phyloP scores from a whole-genome alignment of 78 protist genomes.

The Blattamonas nauphoetae region DNA sequence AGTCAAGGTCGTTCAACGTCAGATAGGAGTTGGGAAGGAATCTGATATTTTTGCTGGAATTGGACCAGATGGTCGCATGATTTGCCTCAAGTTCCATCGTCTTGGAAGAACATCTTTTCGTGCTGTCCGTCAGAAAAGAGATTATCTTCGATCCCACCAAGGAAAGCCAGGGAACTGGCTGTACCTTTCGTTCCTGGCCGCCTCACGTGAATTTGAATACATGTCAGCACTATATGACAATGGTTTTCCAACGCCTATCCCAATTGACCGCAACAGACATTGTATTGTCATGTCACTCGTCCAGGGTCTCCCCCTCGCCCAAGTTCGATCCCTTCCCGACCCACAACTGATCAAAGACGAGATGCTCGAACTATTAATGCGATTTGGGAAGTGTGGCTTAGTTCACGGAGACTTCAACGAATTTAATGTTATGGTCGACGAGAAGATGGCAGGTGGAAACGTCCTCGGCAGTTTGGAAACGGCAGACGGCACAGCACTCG shows the following conservation, averaged over 20 bases:
- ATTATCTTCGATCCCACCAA: constrained; percentile 60
- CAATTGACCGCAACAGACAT: constrained; percentile 84
- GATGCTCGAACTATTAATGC: constrained; percentile 62
- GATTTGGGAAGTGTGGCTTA: constrained; percentile 74
- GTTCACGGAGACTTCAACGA: constrained; percentile 97
- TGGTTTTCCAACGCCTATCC: constrained; percentile 89
- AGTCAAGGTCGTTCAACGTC: constrained; percentile 62
- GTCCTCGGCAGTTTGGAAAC: too few relatives aligned
- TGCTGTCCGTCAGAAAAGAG: constrained; percentile 76
- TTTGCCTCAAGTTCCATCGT: constrained; percentile 52
- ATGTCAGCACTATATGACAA: constrained; percentile 79
- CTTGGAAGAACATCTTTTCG: constrained; percentile 93
- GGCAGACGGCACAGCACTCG: not conserved
- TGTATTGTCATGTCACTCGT: constrained; percentile 73
- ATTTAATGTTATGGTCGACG: constrained; percentile 80
- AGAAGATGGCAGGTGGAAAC: constrained; percentile 11
- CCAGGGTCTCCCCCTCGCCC: constrained; percentile 66
- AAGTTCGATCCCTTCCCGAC: constrained; percentile 42
- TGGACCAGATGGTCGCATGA: not conserved
- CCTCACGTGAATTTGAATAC: constrained; percentile 87
- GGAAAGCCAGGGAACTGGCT: constrained; percentile 70
- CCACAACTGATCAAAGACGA: constrained; percentile 47
- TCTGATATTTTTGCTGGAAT: constrained; percentile 43
- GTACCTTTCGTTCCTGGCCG: constrained; percentile 83
- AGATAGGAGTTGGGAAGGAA: constrained; percentile 97